These are phyloP conservation scores for Fonsecaea multimorphosa DNA, from an alignment of 2,329 filamentous ascomycete genomes.

Conservation along the genomic window DNA sequence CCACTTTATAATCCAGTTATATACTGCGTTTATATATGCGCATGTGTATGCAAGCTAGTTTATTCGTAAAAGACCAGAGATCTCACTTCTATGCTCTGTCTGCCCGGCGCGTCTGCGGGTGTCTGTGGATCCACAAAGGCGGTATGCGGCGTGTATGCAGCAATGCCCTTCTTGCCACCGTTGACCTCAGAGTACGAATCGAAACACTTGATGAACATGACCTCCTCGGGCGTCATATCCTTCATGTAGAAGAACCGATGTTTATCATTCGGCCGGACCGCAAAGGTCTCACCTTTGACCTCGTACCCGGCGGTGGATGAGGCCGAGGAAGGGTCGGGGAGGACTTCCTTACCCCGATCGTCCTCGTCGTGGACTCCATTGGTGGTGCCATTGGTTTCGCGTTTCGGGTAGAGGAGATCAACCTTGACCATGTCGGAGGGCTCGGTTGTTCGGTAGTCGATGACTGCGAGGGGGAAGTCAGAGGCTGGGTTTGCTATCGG, in stretches of 20 bases:
- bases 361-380: constrained; percentile 54
- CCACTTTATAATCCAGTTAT: constrained; percentile 5
- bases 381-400: constrained; percentile 58
- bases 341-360: constrained; percentile 64
- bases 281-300: constrained; percentile 67
- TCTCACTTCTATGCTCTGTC: constrained; percentile 70
- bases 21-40: neutral
- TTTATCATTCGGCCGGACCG: constrained; percentile 61
- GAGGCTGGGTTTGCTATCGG: constrained; percentile 69
- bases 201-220: constrained; percentile 63
- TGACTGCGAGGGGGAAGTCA: constrained; percentile 71
- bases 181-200: constrained; percentile 54
- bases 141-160: constrained; percentile 59
- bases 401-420: constrained; percentile 66
- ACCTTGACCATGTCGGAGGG: constrained; percentile 66
- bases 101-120: constrained; percentile 54
- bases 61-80: constrained; percentile 67
- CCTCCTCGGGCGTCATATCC: constrained; percentile 67
- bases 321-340: constrained; percentile 56
- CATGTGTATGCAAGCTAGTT: constrained; percentile 40
- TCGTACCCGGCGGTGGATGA: constrained; percentile 66
- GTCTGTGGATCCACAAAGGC: constrained; percentile 64
- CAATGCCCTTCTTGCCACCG: constrained; percentile 50
- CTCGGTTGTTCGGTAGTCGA: constrained; percentile 66
- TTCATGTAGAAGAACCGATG: constrained; percentile 71